Evolutionary conservation across 176 grass and related monocot genomes (phyloP), one percentile per base, ranked within the genome.

Genomic region (Carex cristatella): DNA sequence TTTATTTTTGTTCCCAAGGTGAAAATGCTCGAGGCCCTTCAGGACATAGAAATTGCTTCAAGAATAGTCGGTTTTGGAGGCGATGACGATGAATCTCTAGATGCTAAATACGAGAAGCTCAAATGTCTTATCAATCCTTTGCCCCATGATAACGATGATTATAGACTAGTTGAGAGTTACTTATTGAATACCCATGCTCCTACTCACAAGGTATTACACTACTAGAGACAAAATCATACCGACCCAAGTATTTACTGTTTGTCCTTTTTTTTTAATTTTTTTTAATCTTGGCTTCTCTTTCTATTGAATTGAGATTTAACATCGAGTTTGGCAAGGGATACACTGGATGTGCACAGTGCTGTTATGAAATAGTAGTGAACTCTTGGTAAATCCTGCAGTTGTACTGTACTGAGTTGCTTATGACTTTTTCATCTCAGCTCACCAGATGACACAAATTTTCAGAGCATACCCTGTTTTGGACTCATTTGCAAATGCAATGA

Each of bases 31-130:
- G 95, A 98, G 90, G 91, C 92, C 82, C 91, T 98, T 83, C 91
- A 98, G 78, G 91, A 94, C 86, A 98, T 98, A 83, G 95, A 98
- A 93, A 98, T 98, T 55, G 95, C 95, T 90, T 98, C 95, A 55
- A 94, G 71, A 87, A 77, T 98, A 72, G 92, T 98, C 84, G 91
- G 95, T 80, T 98, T 98, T 14, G 95, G 93, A 85, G 69, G 82
- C 56, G 91, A 91, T 65, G 88, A 81, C 30, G 92, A 89, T 88
- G 92, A 93, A 86, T 91, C 95, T 76, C 73, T 98, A 91, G 95
- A 98, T 85, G 88, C 91, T 10, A 98, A 94, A 57, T 98, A 94
- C 79, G 90, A 86, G 76, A 98, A 94, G 71, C 91, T 98, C 84
- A 83, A 54, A 67, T 98, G 92, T 86, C 81, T 87, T 83, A 91